Conservation (phyloP, 176 grass and related monocot species). For the Secale cereale region DNA sequence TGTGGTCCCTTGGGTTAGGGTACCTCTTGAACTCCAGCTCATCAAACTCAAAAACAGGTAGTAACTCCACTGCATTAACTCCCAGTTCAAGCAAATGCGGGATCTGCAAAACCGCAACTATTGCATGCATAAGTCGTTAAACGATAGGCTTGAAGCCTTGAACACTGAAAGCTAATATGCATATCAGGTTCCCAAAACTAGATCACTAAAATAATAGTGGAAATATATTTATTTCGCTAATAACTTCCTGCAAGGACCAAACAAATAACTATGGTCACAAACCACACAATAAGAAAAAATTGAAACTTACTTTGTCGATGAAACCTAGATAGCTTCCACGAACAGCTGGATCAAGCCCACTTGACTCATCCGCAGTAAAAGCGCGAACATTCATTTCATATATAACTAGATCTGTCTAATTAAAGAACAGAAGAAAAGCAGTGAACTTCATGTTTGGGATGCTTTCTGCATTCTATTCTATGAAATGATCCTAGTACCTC, state of each 20-base stretch:
- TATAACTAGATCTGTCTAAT: slow-evolving; percentile 97
- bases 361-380: slow-evolving; percentile 86
- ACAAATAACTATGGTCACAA: not conserved
- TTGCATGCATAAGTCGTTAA: slow-evolving; percentile 26
- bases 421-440: slow-evolving; percentile 24
- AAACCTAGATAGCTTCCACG: slow-evolving; percentile 91
- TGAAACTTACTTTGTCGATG: slow-evolving; percentile 77
- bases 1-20: slow-evolving; percentile 88
- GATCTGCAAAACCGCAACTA: slow-evolving; percentile 68
- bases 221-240: not conserved
- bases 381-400: slow-evolving; percentile 97
- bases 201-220: slow-evolving; percentile 4
- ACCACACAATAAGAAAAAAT: not conserved
- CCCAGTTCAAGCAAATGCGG: slow-evolving; percentile 94
- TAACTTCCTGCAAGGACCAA: not conserved
- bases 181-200: slow-evolving; percentile 15
- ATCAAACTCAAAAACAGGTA: slow-evolving; percentile 98
- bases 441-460: slow-evolving; percentile 31
- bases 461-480: not conserved
- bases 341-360: slow-evolving; percentile 51
- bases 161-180: not conserved
- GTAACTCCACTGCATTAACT: slow-evolving; percentile 89
- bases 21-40: slow-evolving; percentile 89
- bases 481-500: slow-evolving; percentile 60
- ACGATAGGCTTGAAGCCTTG: not conserved